Evolutionary conservation across 164 flowering plant genomes (phyloP), one percentile per base, ranked within the genome.

Genomic region (Liriodendron chinense): DNA sequence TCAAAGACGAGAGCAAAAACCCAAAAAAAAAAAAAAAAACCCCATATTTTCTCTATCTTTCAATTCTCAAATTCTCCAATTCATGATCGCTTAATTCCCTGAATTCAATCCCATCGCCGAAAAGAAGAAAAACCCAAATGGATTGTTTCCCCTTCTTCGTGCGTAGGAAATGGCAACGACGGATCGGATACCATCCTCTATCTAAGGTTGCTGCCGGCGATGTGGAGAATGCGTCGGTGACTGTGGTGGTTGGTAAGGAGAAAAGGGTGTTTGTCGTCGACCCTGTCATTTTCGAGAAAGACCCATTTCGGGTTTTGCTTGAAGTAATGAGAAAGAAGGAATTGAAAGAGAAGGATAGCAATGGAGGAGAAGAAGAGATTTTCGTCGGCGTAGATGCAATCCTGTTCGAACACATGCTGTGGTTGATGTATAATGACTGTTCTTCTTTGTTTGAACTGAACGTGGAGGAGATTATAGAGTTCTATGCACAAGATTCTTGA

Each of bases 351-450:
- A 53, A 13, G 4, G 59, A 53, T 53, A 13, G 18, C 2, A 53
- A 53, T 12, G 59, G 59, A 12, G 47, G 23, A 23, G 20, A 47
- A 59, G 14, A 53, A 1, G 70, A 14, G 9, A 80, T 91, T 3
- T 91, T 82, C 34, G 88, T 89, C 18, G 91, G 88, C 79, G 90
- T 92, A 20, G 98, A 94, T 82, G 84, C 95, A 1, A 92, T 94
- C 50, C 78, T 94, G 85, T 94, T 94, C 72, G 98, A 94, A 75
- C 98, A 94, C 65, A 84, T 94, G 94, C 71, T 94, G 81, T 94
- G 98, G 98, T 76, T 94, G 83, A 81, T 94, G 95, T 28, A 85
- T 5, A 94, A 94, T 78, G 98, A 94, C 76, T 84, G 82, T 28
- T 84, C 95, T 70, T 87, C 95, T 28, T 75, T 94, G 47, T 85